Evolutionary conservation across 2,329 filamentous ascomycete genomes (phyloP), one percentile per base, ranked within the genome.

Genomic region (Lachnellula suecica): DNA sequence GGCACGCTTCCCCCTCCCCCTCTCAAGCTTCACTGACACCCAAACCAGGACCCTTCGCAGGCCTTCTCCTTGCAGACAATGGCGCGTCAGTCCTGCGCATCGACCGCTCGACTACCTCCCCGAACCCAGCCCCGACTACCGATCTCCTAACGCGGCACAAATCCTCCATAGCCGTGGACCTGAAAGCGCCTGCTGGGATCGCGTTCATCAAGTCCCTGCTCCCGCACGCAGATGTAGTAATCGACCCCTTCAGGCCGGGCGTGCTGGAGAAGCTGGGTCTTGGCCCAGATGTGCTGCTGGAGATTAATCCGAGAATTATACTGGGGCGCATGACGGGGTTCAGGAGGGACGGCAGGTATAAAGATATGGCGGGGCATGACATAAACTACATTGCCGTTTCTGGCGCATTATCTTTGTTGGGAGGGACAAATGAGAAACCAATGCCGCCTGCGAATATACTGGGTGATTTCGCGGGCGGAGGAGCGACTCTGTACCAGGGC

Each of bases 361-460:
- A 81, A 44, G 73, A 80, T 64, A 97, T 96, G 92, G 91, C 92
- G 0, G 92, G 92, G 41, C 92, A 97, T 68, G 92, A 97, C 68
- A 96, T 97, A 70, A 97, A 97, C 68, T 97, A 97, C 71, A 86
- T 97, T 38, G 90, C 92, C 44, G 89, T 96, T 0, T 88, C 87
- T 0, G 93, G 93, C 0, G 86, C 88, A 1, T 72, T 97, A 24
- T 79, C 80, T 0, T 76, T 96, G 71, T 80, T 97, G 3, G 93
- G 93, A 1, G 77, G 88, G 1, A 74, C 75, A 24, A 79, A 77
- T 15, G 81, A 86, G 65, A 84, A 82, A 59, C 93, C 93, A 1
- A 85, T 87, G 56, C 80, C 92, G 17, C 94, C 94, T 0, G 83
- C 77, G 5, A 97, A 97, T 65, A 79, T 97, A 17, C 73, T 97